These are phyloP conservation scores for Exophiala aquamarina DNA, from an alignment of 2,329 filamentous ascomycete species.

Conservation along the genomic window DNA sequence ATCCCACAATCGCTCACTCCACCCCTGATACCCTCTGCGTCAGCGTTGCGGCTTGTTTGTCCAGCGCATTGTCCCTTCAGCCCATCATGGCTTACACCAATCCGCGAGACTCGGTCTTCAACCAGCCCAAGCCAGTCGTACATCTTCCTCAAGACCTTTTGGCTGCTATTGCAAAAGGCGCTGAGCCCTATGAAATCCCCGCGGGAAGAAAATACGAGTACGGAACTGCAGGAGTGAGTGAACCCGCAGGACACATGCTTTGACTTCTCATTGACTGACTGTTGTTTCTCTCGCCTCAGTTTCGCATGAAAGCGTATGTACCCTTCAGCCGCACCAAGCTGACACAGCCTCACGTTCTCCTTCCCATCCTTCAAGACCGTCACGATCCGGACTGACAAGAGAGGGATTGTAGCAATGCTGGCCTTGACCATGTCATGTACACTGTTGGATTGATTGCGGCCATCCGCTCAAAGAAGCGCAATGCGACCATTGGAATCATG, in stretches of 20 bases:
- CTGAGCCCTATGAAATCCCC: constrained; percentile 50
- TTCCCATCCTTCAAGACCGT: constrained; percentile 28
- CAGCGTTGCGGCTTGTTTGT: background rate
- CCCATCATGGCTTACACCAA: constrained; percentile 19
- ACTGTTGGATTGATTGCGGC: constrained; percentile 86
- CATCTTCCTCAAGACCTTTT: constrained; percentile 34
- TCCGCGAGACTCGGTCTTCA: constrained; percentile 26
- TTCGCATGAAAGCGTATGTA: constrained; percentile 68
- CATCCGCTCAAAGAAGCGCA: constrained; percentile 84
- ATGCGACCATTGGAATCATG: constrained; percentile 94
- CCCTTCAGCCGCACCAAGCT: constrained; percentile 26
- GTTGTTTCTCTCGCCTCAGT: constrained; percentile 43
- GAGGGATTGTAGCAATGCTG: constrained; percentile 55
- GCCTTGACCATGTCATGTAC: constrained; percentile 66
- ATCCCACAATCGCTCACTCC: background rate
- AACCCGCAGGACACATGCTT: background rate
- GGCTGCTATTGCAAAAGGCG: constrained; percentile 48
- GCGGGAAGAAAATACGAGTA: constrained; percentile 55
- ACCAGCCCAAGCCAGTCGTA: constrained; percentile 28
- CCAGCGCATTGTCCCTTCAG: background rate
- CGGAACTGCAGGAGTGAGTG: constrained; percentile 61
- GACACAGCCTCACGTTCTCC: constrained; percentile 28
- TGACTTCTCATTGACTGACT: constrained; percentile 1
- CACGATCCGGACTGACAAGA: constrained; percentile 33
- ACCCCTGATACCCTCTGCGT: background rate